Percentiles rank a stretch among this genome's conserved stretches.
Conservation (phyloP, 495 filamentous ascomycete species). For the Xylaria longipes region DNA sequence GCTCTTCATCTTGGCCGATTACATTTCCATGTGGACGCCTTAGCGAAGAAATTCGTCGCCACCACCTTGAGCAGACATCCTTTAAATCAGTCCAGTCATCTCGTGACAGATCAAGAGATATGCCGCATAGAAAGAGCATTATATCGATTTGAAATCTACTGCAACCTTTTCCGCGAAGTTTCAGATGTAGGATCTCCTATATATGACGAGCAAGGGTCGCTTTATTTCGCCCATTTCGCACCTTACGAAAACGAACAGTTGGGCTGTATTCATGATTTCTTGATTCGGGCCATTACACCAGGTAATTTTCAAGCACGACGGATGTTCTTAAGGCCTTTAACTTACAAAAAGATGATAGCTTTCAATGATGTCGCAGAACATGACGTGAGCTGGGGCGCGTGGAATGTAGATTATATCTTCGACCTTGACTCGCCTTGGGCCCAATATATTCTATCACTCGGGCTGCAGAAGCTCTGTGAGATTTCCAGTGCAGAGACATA, state of each 20-base stretch:
- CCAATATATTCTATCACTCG: background rate
- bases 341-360: conserved; percentile 21
- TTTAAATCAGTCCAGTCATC: background rate
- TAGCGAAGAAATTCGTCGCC: background rate
- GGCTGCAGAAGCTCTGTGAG: background rate
- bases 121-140: conserved; percentile 23
- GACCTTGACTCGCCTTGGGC: background rate
- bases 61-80: background rate
- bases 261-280: conserved; percentile 12
- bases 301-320: background rate
- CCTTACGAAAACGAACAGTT: conserved; percentile 4
- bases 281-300: background rate
- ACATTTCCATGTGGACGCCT: background rate
- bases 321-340: background rate
- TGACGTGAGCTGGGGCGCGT: conserved; percentile 23
- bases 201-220: no score
- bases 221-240: background rate
- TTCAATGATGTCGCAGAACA: conserved; percentile 31
- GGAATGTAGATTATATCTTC: conserved; percentile 7
- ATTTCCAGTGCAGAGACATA: background rate
- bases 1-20: conserved; percentile 2
- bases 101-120: conserved; percentile 12
- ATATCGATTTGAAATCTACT: conserved; percentile 29
- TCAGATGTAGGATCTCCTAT: background rate
- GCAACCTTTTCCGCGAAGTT: conserved; percentile 18